These are phyloP conservation scores for Fraxinus quadrangulata DNA, from an alignment of 257 asterid species.

Conservation along the genomic window DNA sequence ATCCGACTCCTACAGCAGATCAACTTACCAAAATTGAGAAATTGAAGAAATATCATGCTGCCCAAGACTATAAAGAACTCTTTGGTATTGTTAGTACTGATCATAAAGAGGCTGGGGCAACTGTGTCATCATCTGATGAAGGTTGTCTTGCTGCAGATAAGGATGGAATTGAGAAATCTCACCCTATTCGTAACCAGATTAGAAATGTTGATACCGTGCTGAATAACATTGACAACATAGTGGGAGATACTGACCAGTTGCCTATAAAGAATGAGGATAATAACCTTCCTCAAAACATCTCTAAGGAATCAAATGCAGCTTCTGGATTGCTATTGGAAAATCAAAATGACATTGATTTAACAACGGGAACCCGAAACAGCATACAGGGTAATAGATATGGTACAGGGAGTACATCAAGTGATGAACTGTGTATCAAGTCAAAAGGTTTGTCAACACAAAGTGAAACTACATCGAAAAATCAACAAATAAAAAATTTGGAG, in stretches of 20 bases:
- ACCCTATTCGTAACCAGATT: slow-evolving; percentile 18
- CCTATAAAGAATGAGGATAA: background rate
- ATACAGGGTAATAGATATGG: background rate
- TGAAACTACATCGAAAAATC: slow-evolving; percentile 2
- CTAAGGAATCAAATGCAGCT: slow-evolving; percentile 16
- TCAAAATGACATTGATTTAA: slow-evolving; percentile 4
- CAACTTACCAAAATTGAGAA: slow-evolving; percentile 24
- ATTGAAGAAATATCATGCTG: slow-evolving; percentile 32
- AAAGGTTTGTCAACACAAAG: slow-evolving; percentile 8
- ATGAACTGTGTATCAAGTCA: slow-evolving; percentile 6
- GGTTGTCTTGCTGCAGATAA: slow-evolving; percentile 20
- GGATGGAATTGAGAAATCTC: slow-evolving; percentile 13
- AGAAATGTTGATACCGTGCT: slow-evolving; percentile 15
- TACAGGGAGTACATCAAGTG: background rate
- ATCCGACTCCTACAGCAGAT: slow-evolving; percentile 21
- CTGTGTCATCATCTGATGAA: slow-evolving; percentile 19
- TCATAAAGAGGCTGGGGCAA: slow-evolving; percentile 17
- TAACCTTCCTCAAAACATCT: background rate
- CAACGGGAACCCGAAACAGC: slow-evolving; percentile 7
- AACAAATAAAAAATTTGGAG: slow-evolving; percentile 17
- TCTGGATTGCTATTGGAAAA: slow-evolving; percentile 10
- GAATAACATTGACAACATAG: slow-evolving; percentile 13
- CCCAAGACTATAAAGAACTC: slow-evolving; percentile 38
- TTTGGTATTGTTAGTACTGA: slow-evolving; percentile 20
- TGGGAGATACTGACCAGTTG: slow-evolving; percentile 18